Evolutionary conservation across 108 stramenopile genomes (phyloP).

Genomic region (Fragilaria crotonensis): DNA sequence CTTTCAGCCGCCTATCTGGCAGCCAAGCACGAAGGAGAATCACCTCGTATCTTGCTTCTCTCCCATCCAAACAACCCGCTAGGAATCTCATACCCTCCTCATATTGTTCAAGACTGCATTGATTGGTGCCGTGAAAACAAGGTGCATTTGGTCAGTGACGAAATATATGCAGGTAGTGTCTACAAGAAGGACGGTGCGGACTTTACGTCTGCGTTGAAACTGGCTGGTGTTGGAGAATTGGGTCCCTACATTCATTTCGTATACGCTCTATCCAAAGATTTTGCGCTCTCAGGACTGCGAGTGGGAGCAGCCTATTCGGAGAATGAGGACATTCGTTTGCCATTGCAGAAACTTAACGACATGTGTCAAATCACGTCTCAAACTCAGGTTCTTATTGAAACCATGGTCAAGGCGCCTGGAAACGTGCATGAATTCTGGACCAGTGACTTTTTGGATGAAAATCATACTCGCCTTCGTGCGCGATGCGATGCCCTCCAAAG

Average conservation of each 20-base stretch:
- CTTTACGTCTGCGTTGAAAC: slow-evolving; percentile 54
- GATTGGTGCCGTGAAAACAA: slow-evolving; percentile 71
- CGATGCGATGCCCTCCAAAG: slow-evolving; percentile 46
- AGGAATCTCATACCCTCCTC: slow-evolving; percentile 74
- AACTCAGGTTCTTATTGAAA: slow-evolving; percentile 67
- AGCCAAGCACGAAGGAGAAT: slow-evolving; percentile 27
- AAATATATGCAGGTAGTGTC: slow-evolving; percentile 82
- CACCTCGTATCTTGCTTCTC: slow-evolving; percentile 58
- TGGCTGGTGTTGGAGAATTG: slow-evolving; percentile 51
- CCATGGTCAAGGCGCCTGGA: slow-evolving; percentile 20
- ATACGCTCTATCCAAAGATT: slow-evolving; percentile 84
- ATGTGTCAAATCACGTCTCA: slow-evolving; percentile 72
- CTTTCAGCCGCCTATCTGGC: slow-evolving; percentile 52
- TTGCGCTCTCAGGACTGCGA: slow-evolving; percentile 76
- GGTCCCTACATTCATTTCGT: slow-evolving; percentile 79
- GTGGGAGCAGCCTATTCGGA: slow-evolving; percentile 77
- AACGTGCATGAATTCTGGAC: slow-evolving; percentile 30
- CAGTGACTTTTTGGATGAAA: slow-evolving; percentile 42
- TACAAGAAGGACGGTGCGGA: slow-evolving; percentile 29
- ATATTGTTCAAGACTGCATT: slow-evolving; percentile 60
- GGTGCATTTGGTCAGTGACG: slow-evolving; percentile 82
- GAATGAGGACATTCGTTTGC: slow-evolving; percentile 59
- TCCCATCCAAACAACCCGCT: slow-evolving; percentile 85
- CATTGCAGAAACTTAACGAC: slow-evolving; percentile 80
- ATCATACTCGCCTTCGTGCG: slow-evolving; percentile 38